Percentiles rank a stretch among this genome's conserved stretches.
Evolutionary conservation across 2,329 filamentous ascomycete species (phyloP).

Genomic region (Raffaelea albimanens): DNA sequence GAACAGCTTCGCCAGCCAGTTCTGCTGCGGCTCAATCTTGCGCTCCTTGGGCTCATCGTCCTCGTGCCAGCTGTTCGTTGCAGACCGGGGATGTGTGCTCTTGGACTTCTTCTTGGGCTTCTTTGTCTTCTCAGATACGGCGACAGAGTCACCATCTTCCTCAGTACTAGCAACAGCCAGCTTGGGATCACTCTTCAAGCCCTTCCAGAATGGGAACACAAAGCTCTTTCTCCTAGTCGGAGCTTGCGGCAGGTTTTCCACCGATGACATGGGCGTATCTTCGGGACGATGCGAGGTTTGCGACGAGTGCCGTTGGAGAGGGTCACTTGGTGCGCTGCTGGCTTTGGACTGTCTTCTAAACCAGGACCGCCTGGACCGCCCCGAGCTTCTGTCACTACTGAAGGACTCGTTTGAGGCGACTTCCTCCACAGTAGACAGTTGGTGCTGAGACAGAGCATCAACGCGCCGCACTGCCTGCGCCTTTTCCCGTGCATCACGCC

Average conservation of each 20-base stretch:
- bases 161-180: constrained; percentile 36
- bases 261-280: not conserved
- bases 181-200: constrained; percentile 27
- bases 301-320: not conserved
- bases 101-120: too few relatives aligned
- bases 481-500: not conserved
- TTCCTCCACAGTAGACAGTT: constrained; percentile 10
- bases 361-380: constrained; percentile 10
- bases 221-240: constrained; percentile 39
- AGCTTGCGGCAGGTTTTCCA: not conserved
- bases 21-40: constrained; percentile 61
- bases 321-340: not conserved
- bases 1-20: constrained; percentile 84
- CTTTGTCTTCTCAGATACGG: not conserved
- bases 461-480: not conserved
- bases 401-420: not conserved
- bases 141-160: too few relatives aligned
- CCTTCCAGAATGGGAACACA: constrained; percentile 47
- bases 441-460: not conserved
- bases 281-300: constrained; percentile 4
- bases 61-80: not conserved
- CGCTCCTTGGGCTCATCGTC: constrained; percentile 30
- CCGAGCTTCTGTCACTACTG: constrained; percentile 2
- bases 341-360: constrained; percentile 13
- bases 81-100: too few relatives aligned